Evolutionary conservation across 768 basidiomycete genomes (phyloP).

Genomic region (Tricholoma saponaceum): DNA sequence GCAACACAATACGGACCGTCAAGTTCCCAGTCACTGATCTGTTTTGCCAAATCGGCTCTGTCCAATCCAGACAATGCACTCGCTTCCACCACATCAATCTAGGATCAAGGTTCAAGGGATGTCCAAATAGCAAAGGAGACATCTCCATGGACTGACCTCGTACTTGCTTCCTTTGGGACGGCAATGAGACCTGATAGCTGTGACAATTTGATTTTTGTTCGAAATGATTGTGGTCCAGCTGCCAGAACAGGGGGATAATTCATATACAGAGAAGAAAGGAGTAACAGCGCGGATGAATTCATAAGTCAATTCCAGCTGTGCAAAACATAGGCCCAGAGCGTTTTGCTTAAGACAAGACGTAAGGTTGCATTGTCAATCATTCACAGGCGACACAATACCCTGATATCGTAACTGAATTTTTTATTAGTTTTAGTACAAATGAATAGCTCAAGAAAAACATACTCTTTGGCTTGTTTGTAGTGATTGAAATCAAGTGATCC

Average conservation of each 20-base stretch:
- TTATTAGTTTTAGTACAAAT: background rate
- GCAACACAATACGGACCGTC: slow-evolving; percentile 1
- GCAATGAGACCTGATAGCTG: slow-evolving; percentile 4
- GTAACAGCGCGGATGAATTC: slow-evolving; percentile 41
- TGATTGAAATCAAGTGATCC: slow-evolving; percentile 36
- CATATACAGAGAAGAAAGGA: slow-evolving; percentile 41
- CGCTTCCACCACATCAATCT: slow-evolving; percentile 9
- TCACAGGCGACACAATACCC: background rate
- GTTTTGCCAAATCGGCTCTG: slow-evolving; percentile 6
- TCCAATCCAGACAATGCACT: slow-evolving; percentile 6
- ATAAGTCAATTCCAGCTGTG: slow-evolving; percentile 44
- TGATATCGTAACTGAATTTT: slow-evolving; percentile 9
- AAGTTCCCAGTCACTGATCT: slow-evolving; percentile 12
- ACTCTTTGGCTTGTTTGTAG: slow-evolving; percentile 36
- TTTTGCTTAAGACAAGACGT: slow-evolving; percentile 18
- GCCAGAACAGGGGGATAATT: slow-evolving; percentile 24
- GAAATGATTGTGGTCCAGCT: slow-evolving; percentile 25
- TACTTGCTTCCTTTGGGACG: slow-evolving; percentile 10
- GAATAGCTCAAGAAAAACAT: slow-evolving; percentile 10
- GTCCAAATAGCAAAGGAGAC: background rate
- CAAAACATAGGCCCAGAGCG: slow-evolving; percentile 40
- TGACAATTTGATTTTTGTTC: slow-evolving; percentile 28
- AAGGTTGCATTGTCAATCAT: background rate
- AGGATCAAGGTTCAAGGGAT: background rate
- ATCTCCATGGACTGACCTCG: slow-evolving; percentile 4